Evolutionary conservation across 495 filamentous ascomycete genomes (phyloP).

Genomic region (Chaetomium cochliodes): DNA sequence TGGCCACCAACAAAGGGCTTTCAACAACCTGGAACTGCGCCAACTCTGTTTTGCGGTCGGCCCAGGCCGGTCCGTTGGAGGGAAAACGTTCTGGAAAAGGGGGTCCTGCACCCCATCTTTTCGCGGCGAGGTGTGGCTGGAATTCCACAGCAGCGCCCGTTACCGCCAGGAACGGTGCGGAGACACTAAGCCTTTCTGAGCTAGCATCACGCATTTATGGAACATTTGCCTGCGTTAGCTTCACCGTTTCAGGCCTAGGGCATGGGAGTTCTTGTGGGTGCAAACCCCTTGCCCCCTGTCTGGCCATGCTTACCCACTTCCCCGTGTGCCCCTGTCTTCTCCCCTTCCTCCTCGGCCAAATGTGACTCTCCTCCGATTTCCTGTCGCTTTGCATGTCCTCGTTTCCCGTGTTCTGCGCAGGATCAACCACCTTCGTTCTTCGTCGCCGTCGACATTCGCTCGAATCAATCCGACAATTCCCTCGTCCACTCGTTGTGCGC

Average conservation of each 20-base stretch:
- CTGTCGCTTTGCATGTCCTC: slow-evolving; percentile 8
- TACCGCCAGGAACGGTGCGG: slow-evolving; percentile 25
- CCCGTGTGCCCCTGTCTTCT: slow-evolving; percentile 25
- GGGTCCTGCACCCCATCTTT: slow-evolving; percentile 29
- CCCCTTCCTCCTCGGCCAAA: slow-evolving; percentile 30
- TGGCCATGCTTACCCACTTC: slow-evolving; percentile 21
- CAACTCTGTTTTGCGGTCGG: neutral
- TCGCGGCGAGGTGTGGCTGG: slow-evolving; percentile 18
- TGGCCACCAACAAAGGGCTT: neutral
- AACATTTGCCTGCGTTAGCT: slow-evolving; percentile 9
- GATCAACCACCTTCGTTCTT: slow-evolving; percentile 3
- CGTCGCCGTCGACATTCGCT: neutral
- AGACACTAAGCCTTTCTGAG: slow-evolving; percentile 14
- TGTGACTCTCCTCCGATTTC: slow-evolving; percentile 8
- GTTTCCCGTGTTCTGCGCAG: slow-evolving; percentile 5
- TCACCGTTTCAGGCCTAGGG: slow-evolving; percentile 5
- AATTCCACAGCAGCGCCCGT: slow-evolving; percentile 23
- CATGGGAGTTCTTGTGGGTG: slow-evolving; percentile 14
- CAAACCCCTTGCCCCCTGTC: slow-evolving; percentile 19
- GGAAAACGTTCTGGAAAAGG: slow-evolving; percentile 30
- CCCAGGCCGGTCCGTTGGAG: slow-evolving; percentile 7
- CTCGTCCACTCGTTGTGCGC: slow-evolving; percentile 9
- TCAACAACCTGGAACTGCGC: neutral
- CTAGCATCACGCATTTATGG: slow-evolving; percentile 28
- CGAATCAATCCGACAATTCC: neutral